phyloP scores from a whole-genome alignment of 2,329 filamentous ascomycete genomes.

The Ceratocystis huliohia region DNA sequence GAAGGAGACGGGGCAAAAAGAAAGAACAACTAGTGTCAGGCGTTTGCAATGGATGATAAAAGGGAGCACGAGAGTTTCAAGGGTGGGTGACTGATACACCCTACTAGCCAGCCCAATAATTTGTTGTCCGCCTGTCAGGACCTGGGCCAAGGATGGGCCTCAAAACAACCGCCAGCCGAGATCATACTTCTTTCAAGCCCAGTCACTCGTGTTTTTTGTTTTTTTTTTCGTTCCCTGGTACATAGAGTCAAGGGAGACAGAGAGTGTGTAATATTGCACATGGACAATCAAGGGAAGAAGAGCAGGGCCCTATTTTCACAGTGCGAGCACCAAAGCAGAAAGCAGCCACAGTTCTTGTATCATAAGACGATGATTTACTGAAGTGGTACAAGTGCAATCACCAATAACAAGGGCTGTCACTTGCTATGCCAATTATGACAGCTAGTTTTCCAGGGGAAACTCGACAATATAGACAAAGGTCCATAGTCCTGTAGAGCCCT shows the following conservation, averaged over 20 bases:
- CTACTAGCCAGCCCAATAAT: not conserved
- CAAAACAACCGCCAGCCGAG: not conserved
- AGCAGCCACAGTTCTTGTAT: no score
- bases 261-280: no score
- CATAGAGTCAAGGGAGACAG: no score
- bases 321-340: no score
- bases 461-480: no score
- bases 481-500: not conserved
- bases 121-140: not conserved
- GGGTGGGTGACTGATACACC: not conserved
- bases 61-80: constrained; percentile 1
- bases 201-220: no score
- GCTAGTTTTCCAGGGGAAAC: not conserved
- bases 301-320: no score
- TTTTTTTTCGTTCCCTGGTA: no score
- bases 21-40: not conserved
- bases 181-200: not conserved
- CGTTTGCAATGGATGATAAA: not conserved
- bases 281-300: no score
- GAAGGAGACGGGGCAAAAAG: not conserved
- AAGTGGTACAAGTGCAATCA: not conserved
- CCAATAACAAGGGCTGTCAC: not conserved
- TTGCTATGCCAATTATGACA: not conserved
- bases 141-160: constrained; percentile 2
- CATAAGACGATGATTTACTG: not conserved